Evolutionary conservation across 371 early-diverging fungal genomes (phyloP).

Genomic region (Mycotypha africana): DNA sequence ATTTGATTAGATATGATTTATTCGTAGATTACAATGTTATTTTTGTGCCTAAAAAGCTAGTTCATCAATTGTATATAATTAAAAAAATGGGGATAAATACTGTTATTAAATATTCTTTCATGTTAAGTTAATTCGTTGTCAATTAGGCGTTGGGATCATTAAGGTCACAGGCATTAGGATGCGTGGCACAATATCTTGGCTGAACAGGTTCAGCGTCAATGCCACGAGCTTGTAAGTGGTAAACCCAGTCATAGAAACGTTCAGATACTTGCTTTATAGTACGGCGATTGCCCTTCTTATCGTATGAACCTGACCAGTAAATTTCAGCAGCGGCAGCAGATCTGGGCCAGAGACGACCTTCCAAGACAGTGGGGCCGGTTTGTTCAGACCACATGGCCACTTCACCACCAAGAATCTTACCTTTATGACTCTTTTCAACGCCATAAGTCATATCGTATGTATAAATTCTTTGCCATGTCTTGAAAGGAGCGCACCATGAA

Average conservation of each 20-base stretch:
- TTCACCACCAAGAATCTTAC: constrained; percentile 24
- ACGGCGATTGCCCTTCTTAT: constrained; percentile 38
- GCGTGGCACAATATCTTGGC: constrained; percentile 67
- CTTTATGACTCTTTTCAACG: constrained; percentile 33
- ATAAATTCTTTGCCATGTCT: constrained; percentile 38
- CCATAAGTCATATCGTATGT: constrained; percentile 47
- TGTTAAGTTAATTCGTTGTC: too few relatives aligned
- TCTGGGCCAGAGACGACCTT: constrained; percentile 64
- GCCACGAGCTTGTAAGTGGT: constrained; percentile 61
- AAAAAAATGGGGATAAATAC: too few relatives aligned
- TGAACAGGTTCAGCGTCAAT: constrained; percentile 63
- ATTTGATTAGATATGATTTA: too few relatives aligned
- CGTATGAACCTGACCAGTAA: constrained; percentile 63
- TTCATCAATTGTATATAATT: too few relatives aligned
- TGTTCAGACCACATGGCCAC: constrained; percentile 70
- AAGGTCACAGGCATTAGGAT: constrained; percentile 61
- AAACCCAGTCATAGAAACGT: constrained; percentile 40
- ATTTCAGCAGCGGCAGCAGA: constrained; percentile 64
- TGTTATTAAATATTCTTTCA: too few relatives aligned
- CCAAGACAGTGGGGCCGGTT: constrained; percentile 50
- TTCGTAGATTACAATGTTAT: too few relatives aligned
- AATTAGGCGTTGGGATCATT: constrained; percentile 1
- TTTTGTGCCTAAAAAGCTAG: too few relatives aligned
- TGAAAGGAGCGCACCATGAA: constrained; percentile 64
- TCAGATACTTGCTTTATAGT: constrained; percentile 21